Evolutionary conservation across 1,284 basidiomycete genomes (phyloP).

Genomic region (Papiliotrema nemorosa): DNA sequence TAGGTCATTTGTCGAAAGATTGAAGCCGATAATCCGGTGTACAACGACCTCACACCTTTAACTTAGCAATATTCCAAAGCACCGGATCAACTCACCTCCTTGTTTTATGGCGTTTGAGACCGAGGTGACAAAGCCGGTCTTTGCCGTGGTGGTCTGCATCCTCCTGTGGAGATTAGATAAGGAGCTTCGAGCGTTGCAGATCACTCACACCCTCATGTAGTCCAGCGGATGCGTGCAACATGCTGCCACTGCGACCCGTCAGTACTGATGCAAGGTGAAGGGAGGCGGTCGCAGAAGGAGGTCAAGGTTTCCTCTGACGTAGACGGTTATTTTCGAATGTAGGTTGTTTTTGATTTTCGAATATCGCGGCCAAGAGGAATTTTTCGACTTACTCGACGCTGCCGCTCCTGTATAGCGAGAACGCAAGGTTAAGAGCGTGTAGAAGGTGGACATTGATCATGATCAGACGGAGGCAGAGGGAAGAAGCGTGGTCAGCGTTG

Average conservation of each 20-base stretch:
- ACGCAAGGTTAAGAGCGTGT: background rate
- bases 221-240: conserved; percentile 82
- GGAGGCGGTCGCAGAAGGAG: background rate
- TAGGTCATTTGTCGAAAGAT: conserved; percentile 27
- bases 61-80: conserved; percentile 3
- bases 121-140: conserved; percentile 30
- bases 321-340: too few relatives aligned
- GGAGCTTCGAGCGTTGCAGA: background rate
- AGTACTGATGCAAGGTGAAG: background rate
- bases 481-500: background rate
- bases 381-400: conserved; percentile 1
- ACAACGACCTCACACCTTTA: conserved; percentile 16
- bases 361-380: background rate
- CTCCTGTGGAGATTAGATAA: conserved; percentile 21
- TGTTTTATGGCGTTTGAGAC: conserved; percentile 29
- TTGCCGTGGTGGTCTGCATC: conserved; percentile 42
- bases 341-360: background rate
- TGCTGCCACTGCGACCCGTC: conserved; percentile 64
- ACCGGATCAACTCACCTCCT: conserved; percentile 23
- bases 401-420: conserved; percentile 1
- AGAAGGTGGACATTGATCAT: background rate
- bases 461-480: background rate
- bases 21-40: conserved; percentile 23
- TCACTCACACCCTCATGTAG: conserved; percentile 71
- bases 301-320: too few relatives aligned